A percentile compares a stretch with the other conserved stretches of the same genome.
Evolutionary conservation across 768 basidiomycete genomes (phyloP).

Genomic region (Russula earlei): DNA sequence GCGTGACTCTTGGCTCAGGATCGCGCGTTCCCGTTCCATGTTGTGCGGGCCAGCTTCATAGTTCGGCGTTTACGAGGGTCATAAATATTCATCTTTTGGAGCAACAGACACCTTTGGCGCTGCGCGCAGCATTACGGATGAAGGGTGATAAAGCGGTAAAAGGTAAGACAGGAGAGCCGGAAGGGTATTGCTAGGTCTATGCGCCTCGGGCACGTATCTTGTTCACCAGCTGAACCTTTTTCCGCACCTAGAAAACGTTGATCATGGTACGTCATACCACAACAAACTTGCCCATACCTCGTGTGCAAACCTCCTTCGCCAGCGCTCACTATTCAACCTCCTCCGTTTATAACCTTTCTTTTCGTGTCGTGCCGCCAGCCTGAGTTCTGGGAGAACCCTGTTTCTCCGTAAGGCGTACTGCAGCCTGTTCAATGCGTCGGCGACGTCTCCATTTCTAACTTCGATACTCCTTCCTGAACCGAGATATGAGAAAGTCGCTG

Average conservation of each 20-base stretch:
- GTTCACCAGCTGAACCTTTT: conserved; percentile 71
- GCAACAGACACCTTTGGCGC: neutral
- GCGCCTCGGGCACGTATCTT: conserved; percentile 71
- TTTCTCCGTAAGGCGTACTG: conserved; percentile 46
- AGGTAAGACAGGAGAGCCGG: conserved; percentile 1
- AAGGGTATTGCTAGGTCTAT: conserved; percentile 28
- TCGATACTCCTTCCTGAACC: conserved; percentile 50
- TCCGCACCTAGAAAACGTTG: conserved; percentile 52
- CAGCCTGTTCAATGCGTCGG: conserved; percentile 39
- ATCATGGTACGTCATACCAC: conserved; percentile 15
- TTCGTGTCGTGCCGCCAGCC: conserved; percentile 55
- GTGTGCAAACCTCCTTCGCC: conserved; percentile 71
- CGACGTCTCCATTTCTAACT: conserved; percentile 37
- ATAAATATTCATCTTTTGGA: neutral
- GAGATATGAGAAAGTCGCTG: conserved; percentile 4
- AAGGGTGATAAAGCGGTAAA: conserved; percentile 2
- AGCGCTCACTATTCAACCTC: conserved; percentile 63
- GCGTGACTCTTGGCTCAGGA: neutral
- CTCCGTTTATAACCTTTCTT: conserved; percentile 75
- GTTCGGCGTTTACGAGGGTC: conserved; percentile 1
- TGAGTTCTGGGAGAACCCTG: conserved; percentile 42
- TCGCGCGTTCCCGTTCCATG: neutral
- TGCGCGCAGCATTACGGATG: conserved; percentile 6
- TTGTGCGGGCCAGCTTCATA: neutral
- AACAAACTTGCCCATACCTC: conserved; percentile 41